Base-by-base conservation (phyloP, 257 asterid species). In the Jaltomata sinuosa region DNA sequence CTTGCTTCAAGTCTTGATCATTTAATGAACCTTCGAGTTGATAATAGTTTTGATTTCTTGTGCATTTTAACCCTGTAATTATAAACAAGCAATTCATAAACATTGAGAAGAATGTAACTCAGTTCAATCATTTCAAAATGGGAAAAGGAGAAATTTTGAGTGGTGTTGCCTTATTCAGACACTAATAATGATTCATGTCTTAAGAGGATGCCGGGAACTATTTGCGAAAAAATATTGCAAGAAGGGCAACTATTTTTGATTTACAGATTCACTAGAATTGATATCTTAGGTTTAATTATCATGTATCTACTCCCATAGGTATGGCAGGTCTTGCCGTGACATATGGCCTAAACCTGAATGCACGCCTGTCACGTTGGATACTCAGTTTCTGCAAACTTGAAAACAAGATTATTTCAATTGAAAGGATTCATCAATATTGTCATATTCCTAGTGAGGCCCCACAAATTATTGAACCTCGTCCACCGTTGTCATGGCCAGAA, bases 261-360 rank as follows among this genome's bases (percentile, higher is more conserved):
- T 49, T 77, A 9, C 64, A 77, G 62, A 77, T 77, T 77, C 11
- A 34, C n/a, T 29, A 10, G 29, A 29, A 77, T 50, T 18, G 62
- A 77, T 49, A 16, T 49, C 18, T 5, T 16, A 8, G 25, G 83
- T 47, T 69, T 84, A 40, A 72, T 84, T 45, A 74, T 9, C 61
- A 86, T 32, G 40, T 47, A 34, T 83, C 65, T 80, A 82, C 78
- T 59, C 80, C 84, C 74, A 40, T 57, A 93, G 97, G 97, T 91
- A 95, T 97, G 98, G 99, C 99, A 54, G 99, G 99, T 82, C 97
- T 95, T 83, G 99, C 99, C 45, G 99, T 94, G 84, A 95, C 99
- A 14, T 97, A 97, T 81, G 99, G 99, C 86, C 94, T 97, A 77
- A 97, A 97, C 85, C 72, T 97, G 93, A 97, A 97, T 88, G 97